Evolutionary conservation across 306 rosid species (phyloP), one percentile per base, ranked within the genome.

Genomic region (Vigna angularis): DNA sequence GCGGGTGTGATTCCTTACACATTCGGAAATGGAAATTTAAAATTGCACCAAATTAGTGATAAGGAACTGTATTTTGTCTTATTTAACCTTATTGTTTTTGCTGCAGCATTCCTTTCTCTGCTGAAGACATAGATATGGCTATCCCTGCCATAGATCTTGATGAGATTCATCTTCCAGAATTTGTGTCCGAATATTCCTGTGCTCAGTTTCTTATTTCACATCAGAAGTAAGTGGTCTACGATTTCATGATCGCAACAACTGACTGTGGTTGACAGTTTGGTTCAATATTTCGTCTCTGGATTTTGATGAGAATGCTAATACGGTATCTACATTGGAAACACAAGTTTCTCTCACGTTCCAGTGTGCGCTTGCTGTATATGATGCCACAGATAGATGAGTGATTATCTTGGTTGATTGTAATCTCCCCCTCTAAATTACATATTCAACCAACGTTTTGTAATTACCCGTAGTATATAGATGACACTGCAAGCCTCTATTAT

Each of bases 71-170:
- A 36, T 55, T 30, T 55, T 7, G 15, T 75, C 59, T 63, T 9
- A 42, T 42, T 40, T 61, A 45, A 66, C 61, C 64, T 66, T 55
- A 20, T 14, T 9, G 20, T 76, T 75, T 68, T 64, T 48, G 8
- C 81, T 90, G 89, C 94, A 95, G 99, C 89, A 95, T 95, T 76
- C 99, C 99, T 34, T 95, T 95, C 87, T 90, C 98, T 34, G 96
- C 99, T 0, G 99, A 95, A 84, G 98, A 95, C 77, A 89, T 95
- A 9, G 98, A 95, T 67, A 93, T 75, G 88, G 98, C 98, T 9
- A 90, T 95, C 75, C 91, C 98, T n/a, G 85, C 90, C 6, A 91
- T 91, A 53, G 96, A 95, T 85, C 89, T 91, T 62, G 93, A 94
- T 53, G 91, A 89, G 28, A 70, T 90, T 9, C 91, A 89, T 70